Evolutionary conservation across 768 basidiomycete genomes (phyloP).

Genomic region (Suillus subalutaceus): DNA sequence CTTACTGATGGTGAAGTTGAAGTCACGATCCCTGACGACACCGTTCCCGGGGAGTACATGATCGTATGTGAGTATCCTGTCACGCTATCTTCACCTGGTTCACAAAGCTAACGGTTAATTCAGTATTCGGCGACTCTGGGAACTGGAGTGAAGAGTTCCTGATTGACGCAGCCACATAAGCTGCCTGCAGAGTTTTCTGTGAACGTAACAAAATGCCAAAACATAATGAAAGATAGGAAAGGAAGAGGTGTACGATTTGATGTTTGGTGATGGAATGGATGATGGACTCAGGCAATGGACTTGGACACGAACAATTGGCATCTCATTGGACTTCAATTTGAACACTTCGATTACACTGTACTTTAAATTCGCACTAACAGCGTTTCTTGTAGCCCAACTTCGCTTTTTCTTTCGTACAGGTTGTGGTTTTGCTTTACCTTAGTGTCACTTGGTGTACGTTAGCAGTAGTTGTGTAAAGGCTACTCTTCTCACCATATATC

Average conservation of each 20-base stretch:
- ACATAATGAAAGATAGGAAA: not conserved
- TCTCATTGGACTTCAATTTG: conserved; percentile 4
- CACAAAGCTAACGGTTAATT: conserved; percentile 8
- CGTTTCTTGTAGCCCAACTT: not conserved
- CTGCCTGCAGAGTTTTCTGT: not conserved
- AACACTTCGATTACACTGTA: not conserved
- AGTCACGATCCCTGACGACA: conserved; percentile 43
- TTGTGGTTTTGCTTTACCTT: not conserved
- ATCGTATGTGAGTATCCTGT: conserved; percentile 44
- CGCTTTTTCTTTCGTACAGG: not conserved
- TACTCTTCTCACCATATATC: not conserved
- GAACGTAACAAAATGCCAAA: not conserved
- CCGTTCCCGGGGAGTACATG: conserved; percentile 42
- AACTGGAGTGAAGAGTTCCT: conserved; percentile 49
- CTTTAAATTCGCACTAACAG: not conserved
- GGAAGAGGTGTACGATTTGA: conserved; percentile 1
- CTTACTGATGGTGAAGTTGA: conserved; percentile 37
- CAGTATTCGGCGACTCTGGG: conserved; percentile 60
- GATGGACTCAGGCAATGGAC: conserved; percentile 1
- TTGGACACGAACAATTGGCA: not conserved
- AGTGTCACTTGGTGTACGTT: not conserved
- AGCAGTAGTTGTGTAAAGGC: not conserved
- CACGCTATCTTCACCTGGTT: not conserved
- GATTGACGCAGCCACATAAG: conserved; percentile 32
- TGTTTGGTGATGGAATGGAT: not conserved